Conservation (phyloP, 139 green algal genomes). For the Chlorella ohadii region DNA sequence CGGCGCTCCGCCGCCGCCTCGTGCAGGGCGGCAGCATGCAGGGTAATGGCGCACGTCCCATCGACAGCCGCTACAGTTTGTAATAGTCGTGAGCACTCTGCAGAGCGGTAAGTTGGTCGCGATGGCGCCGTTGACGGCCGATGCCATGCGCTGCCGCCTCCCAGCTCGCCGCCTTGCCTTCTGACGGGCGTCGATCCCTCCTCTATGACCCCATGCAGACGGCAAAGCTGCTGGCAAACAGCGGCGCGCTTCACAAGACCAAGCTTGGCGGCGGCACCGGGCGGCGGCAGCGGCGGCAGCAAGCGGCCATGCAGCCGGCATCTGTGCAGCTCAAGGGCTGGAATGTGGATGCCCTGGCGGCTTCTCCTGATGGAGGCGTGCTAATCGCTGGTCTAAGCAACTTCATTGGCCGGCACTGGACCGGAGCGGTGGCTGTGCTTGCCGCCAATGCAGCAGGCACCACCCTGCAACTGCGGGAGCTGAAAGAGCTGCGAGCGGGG, state of each 20-base stretch:
- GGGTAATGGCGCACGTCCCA: too few relatives aligned
- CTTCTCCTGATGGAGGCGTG: not conserved
- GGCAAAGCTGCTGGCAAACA: too few relatives aligned
- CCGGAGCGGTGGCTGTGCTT: not conserved
- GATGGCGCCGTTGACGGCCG: too few relatives aligned
- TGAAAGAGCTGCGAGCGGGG: not conserved
- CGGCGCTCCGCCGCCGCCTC: too few relatives aligned
- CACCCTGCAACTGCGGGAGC: not conserved
- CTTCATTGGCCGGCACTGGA: not conserved
- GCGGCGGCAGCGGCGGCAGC: not conserved
- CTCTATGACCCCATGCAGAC: too few relatives aligned
- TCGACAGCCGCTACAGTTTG: too few relatives aligned
- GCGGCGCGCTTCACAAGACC: not conserved
- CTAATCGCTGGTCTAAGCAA: not conserved
- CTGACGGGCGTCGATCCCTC: too few relatives aligned
- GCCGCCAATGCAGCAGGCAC: not conserved
- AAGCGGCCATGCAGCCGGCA: not conserved
- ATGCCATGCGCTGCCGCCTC: too few relatives aligned
- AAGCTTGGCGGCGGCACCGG: not conserved
- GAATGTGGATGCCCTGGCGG: not conserved
- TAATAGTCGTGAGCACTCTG: too few relatives aligned
- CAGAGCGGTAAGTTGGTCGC: too few relatives aligned
- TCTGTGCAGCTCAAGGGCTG: not conserved
- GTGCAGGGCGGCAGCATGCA: too few relatives aligned
- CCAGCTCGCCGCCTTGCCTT: too few relatives aligned